Base-by-base conservation (phyloP, 768 basidiomycete genomes). In the Hypholoma sublateritium region DNA sequence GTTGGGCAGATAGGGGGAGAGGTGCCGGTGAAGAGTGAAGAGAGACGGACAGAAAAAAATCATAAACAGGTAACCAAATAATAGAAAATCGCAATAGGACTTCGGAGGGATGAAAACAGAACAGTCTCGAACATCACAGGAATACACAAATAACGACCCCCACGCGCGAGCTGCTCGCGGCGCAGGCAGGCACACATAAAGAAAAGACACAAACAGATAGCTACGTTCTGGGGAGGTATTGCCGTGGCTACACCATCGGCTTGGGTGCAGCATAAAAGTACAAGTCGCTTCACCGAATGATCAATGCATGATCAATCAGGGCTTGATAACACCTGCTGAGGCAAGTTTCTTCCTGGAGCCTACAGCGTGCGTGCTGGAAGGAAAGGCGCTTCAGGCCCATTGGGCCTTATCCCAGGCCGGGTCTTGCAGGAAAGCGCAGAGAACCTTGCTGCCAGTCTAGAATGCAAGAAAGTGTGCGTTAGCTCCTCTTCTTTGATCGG, bases 371-470 rank as follows among this genome's bases (percentile, higher is more conserved):
- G 9, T 28, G 34, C 7, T 17, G 24, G 25, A 3, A 16, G 16
- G 24, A 14, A 11, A 28, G 53, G 32, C 42, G 25, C 44, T 19
- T 32, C 71, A 93, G 58, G 85, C 70, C 89, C 89, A 93, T 69
- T 91, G 89, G 2, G 80, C 62, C 71, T 83, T 90, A 60, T 92
- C 89, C 95, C 95, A 97, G 54, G 84, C 83, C 22, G 95, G 95
- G 71, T 97, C 94, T 78, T 98, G 94, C 43, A 97, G 75, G 75
- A 96, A 97, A 2, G 93, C 94, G 59, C 92, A 93, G 4, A 98
- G 78, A n/a, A 98, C 94, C 69, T 97, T 97, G 73, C 92, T 94
- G 49, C 95, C 95, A 4, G 95, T 98, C 93, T 95, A 62, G 0
- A 47, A 52, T 14, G 14, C 14, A 13, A 39, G 32, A 41, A 57